phyloP scores from a whole-genome alignment of 1,139 yeast species.

The Yamadazyma siamensis region DNA sequence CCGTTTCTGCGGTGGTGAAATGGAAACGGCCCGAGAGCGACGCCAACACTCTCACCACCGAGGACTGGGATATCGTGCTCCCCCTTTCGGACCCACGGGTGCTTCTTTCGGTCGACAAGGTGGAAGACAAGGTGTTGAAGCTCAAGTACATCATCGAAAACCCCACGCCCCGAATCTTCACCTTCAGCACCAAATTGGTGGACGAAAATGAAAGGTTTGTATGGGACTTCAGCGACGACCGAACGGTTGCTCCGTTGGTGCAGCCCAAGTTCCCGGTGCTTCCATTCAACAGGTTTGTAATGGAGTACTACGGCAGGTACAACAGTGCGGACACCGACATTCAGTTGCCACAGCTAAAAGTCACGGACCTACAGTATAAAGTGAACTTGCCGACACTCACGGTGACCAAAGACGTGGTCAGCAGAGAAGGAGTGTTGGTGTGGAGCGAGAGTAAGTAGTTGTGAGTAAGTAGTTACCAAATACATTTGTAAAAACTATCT shows the following conservation, averaged over 20 bases:
- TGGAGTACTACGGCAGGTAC: slow-evolving; percentile 36
- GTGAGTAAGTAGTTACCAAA: background rate
- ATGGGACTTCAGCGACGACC: slow-evolving; percentile 29
- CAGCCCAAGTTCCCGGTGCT: slow-evolving; percentile 48
- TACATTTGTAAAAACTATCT: slow-evolving; percentile 14
- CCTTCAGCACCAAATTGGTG: slow-evolving; percentile 50
- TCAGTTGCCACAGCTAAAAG: slow-evolving; percentile 54
- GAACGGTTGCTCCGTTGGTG: slow-evolving; percentile 25
- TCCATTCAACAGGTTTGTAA: slow-evolving; percentile 54
- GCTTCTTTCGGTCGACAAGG: slow-evolving; percentile 32
- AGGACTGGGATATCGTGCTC: slow-evolving; percentile 47
- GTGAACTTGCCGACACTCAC: slow-evolving; percentile 58
- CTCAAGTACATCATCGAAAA: slow-evolving; percentile 62
- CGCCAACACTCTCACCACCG: slow-evolving; percentile 25
- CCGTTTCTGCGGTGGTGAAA: slow-evolving; percentile 21
- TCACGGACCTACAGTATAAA: slow-evolving; percentile 64
- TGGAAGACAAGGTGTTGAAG: slow-evolving; percentile 16
- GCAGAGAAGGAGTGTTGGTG: slow-evolving; percentile 17
- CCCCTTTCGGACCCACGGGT: slow-evolving; percentile 73
- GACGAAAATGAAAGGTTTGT: slow-evolving; percentile 16
- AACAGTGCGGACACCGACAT: slow-evolving; percentile 15
- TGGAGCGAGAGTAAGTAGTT: slow-evolving; percentile 11
- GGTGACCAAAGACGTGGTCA: slow-evolving; percentile 29
- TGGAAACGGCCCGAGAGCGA: slow-evolving; percentile 31
- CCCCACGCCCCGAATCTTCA: slow-evolving; percentile 67